Conservation (phyloP, 139 green algal genomes). For the Yamagishiella unicocca region DNA sequence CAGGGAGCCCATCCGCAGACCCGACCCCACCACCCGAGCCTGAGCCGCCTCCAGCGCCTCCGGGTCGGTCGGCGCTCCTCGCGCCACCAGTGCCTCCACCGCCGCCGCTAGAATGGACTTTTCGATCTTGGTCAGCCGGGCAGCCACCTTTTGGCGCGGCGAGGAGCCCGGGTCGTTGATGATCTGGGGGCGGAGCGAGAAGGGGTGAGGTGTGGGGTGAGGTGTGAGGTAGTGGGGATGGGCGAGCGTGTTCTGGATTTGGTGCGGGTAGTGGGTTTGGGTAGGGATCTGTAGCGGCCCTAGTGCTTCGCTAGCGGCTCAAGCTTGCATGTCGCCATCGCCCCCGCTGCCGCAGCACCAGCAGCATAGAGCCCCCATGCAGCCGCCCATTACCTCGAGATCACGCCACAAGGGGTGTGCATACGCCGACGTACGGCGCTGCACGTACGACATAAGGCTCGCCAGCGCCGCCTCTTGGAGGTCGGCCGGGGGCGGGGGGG, state of each 20-base stretch:
- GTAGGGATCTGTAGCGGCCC: no score
- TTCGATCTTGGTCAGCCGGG: conserved; percentile 74
- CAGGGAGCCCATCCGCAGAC: neutral
- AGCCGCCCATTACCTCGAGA: conserved; percentile 37
- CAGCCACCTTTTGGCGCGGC: conserved; percentile 75
- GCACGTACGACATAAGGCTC: conserved; percentile 70
- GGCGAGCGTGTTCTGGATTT: no score
- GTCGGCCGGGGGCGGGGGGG: conserved; percentile 8
- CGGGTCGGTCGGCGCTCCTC: conserved; percentile 1
- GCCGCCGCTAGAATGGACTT: conserved; percentile 63
- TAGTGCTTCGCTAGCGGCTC: no score
- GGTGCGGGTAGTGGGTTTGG: no score
- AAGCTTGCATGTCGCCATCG: no score
- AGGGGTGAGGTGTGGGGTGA: no score
- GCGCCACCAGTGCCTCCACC: conserved; percentile 11
- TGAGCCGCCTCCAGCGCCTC: neutral
- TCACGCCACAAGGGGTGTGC: conserved; percentile 67
- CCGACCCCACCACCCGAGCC: neutral
- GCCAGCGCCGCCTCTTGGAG: conserved; percentile 69
- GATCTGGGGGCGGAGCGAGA: conserved; percentile 50
- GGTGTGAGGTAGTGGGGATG: no score
- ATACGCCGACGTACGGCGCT: conserved; percentile 51
- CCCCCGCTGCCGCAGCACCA: no score
- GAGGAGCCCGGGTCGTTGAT: conserved; percentile 65
- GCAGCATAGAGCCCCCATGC: no score